These are phyloP conservation scores for Isochrysis galbana DNA, from an alignment of 78 protist genomes.

Conservation along the genomic window DNA sequence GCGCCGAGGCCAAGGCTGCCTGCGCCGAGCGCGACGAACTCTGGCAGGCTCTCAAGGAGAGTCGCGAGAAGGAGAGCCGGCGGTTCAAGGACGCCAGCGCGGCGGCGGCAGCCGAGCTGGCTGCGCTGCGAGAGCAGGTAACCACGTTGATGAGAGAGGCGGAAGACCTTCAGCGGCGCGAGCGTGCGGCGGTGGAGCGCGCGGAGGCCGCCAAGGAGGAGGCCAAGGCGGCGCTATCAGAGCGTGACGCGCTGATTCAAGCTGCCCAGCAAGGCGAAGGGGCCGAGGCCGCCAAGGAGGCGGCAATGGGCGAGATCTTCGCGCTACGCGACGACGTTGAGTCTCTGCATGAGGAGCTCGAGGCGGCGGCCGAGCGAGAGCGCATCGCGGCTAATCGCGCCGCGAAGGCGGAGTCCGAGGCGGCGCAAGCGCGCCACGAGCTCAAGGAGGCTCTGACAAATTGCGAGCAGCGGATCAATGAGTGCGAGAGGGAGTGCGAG, in stretches of 20 bases:
- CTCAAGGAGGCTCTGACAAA: neutral
- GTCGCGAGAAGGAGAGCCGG: too few species aligned
- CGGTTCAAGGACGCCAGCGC: too few species aligned
- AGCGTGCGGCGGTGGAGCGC: too few species aligned
- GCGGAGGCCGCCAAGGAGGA: neutral
- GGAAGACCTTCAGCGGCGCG: too few species aligned
- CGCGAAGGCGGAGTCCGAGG: neutral
- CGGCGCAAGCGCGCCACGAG: neutral
- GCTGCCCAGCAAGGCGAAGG: neutral
- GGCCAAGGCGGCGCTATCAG: neutral
- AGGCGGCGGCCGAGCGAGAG: neutral
- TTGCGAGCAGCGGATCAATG: neutral
- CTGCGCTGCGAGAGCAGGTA: too few species aligned
- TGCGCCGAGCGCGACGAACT: neutral
- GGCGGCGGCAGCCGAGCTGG: too few species aligned
- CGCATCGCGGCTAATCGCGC: too few species aligned
- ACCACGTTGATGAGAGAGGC: too few species aligned
- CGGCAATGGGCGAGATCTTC: neutral
- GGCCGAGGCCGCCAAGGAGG: neutral
- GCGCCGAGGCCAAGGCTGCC: neutral
- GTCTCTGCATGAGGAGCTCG: neutral
- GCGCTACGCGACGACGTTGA: neutral
- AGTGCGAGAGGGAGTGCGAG: too few species aligned
- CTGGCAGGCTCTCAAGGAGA: neutral
- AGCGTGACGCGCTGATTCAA: neutral